A percentile compares a stretch with the other conserved stretches of the same genome.
Conservation (phyloP, 352 stramenopile species). For the Globisporangium nodosum region DNA sequence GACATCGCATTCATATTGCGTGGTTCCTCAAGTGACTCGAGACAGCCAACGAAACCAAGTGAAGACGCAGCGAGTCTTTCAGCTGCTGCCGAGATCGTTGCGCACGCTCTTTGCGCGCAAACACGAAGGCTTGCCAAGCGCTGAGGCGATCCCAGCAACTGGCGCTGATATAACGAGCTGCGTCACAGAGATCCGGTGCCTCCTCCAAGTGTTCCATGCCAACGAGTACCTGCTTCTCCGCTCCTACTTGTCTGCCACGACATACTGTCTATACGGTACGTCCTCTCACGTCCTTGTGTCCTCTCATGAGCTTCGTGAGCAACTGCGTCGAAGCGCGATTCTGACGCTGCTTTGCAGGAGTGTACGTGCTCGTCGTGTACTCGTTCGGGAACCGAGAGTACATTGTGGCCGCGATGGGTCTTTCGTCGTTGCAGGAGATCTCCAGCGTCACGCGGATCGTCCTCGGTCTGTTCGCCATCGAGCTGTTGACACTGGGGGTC, state of each 20-base stretch:
- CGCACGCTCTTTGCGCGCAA: not conserved
- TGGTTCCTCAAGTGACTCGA: not conserved
- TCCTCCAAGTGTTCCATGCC: not conserved
- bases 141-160: not conserved
- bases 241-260: slow-evolving; percentile 1
- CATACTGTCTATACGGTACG: slow-evolving; percentile 4
- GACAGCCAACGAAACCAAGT: no score
- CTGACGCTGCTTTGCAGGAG: not conserved
- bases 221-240: slow-evolving; percentile 2
- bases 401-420: not conserved
- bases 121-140: not conserved
- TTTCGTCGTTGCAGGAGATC: not conserved
- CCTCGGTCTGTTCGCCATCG: not conserved
- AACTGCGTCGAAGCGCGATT: not conserved
- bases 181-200: slow-evolving; percentile 1
- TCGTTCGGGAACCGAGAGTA: slow-evolving; percentile 3
- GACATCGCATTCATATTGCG: no score
- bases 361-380: slow-evolving; percentile 7
- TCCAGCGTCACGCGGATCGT: not conserved
- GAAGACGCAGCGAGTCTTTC: not conserved
- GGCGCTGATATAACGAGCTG: not conserved
- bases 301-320: not conserved
- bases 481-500: not conserved
- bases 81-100: not conserved
- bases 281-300: not conserved